phyloP scores from a whole-genome alignment of 345 rosid species.

The Ricinus communis region DNA sequence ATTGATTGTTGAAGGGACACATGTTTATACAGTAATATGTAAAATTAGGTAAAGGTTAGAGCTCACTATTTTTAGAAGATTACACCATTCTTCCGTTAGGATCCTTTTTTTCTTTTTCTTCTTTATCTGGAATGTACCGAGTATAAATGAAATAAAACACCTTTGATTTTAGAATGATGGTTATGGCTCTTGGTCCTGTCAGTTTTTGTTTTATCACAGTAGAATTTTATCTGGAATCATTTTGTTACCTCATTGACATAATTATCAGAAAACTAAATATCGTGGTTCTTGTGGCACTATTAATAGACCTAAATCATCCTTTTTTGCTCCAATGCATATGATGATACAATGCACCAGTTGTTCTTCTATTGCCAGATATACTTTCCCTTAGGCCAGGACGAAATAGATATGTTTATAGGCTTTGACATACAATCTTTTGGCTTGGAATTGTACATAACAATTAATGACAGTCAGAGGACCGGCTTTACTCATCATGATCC shows the following conservation, averaged over 20 bases:
- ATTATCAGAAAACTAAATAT: too few relatives aligned
- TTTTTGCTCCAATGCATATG: too few relatives aligned
- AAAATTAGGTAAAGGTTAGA: slow-evolving; percentile 28
- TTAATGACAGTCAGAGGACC: not conserved
- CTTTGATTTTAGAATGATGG: not conserved
- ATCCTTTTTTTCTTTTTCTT: slow-evolving; percentile 1
- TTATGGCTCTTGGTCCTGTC: not conserved
- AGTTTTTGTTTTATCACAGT: too few relatives aligned
- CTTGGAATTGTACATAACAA: not conserved
- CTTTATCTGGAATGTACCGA: slow-evolving; percentile 5
- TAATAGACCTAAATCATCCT: too few relatives aligned
- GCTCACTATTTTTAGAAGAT: slow-evolving; percentile 13
- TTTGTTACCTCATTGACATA: not conserved
- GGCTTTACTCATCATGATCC: not conserved
- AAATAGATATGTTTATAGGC: not conserved
- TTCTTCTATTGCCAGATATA: too few relatives aligned
- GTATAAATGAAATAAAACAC: slow-evolving; percentile 24
- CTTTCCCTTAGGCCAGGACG: too few relatives aligned
- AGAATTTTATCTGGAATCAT: too few relatives aligned
- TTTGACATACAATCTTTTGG: not conserved
- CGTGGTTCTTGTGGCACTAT: too few relatives aligned
- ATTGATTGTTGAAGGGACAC: slow-evolving; percentile 15
- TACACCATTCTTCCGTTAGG: slow-evolving; percentile 24
- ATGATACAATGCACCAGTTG: too few relatives aligned
- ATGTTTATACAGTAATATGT: slow-evolving; percentile 25